Conservation (phyloP, 2,329 filamentous ascomycete genomes). For the Septoria linicola region DNA sequence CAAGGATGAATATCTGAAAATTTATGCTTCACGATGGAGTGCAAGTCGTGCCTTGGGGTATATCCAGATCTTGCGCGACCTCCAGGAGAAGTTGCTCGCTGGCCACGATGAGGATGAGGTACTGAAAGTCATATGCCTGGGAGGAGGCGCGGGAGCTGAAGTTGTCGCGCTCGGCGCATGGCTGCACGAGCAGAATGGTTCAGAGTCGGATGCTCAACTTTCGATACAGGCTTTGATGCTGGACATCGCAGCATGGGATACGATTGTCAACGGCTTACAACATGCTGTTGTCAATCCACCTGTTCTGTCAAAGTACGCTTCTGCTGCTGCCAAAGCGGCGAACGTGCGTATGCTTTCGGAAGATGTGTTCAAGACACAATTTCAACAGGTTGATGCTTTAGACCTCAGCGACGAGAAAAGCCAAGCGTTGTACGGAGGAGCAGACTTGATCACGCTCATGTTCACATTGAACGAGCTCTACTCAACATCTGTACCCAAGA, state of each 20-base stretch:
- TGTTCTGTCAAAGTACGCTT: conserved; percentile 49
- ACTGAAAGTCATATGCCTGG: conserved; percentile 56
- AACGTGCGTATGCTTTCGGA: conserved; percentile 41
- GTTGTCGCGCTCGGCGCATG: conserved; percentile 62
- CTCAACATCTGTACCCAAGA: conserved; percentile 68
- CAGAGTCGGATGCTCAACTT: not conserved
- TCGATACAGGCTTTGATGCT: conserved; percentile 60
- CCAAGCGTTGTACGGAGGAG: conserved; percentile 31
- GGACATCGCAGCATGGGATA: conserved; percentile 77
- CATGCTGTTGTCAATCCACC: conserved; percentile 54
- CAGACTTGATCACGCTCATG: conserved; percentile 70
- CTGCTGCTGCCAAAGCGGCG: conserved; percentile 44
- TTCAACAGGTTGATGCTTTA: conserved; percentile 55
- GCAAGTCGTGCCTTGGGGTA: conserved; percentile 83
- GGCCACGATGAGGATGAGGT: not conserved
- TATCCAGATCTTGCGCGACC: conserved; percentile 54
- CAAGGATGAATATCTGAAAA: conserved; percentile 66
- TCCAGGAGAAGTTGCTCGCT: conserved; percentile 29
- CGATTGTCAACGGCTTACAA: conserved; percentile 60
- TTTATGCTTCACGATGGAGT: conserved; percentile 89
- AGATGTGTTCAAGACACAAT: conserved; percentile 40
- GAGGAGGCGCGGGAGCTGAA: conserved; percentile 66
- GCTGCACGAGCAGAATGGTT: conserved; percentile 30
- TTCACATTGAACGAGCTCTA: conserved; percentile 98
- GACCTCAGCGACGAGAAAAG: conserved; percentile 41